Conservation (phyloP, 2,329 filamentous ascomycete genomes). For the Curvularia spicifera region DNA sequence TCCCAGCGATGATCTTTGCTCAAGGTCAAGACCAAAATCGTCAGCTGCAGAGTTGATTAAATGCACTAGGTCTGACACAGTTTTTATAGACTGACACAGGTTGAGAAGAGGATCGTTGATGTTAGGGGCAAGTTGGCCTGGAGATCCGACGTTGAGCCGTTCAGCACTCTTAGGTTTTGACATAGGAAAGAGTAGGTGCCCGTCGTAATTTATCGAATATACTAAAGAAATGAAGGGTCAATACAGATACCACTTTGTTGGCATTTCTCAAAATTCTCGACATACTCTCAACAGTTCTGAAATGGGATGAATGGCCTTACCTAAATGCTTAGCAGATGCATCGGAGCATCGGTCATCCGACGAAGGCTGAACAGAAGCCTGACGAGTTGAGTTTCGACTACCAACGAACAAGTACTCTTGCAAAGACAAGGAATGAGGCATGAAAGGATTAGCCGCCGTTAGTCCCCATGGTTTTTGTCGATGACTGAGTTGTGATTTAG, state of each 20-base stretch:
- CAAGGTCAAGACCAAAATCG: constrained; percentile 45
- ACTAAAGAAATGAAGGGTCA: not conserved
- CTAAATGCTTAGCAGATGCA: constrained; percentile 45
- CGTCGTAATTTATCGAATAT: constrained; percentile 15
- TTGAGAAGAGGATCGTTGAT: constrained; percentile 39
- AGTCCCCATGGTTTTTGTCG: constrained; percentile 15
- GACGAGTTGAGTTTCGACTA: constrained; percentile 10
- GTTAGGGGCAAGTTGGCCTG: constrained; percentile 36
- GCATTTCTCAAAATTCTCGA: constrained; percentile 25
- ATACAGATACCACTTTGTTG: constrained; percentile 12
- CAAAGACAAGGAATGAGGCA: constrained; percentile 15
- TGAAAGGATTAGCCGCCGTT: constrained; percentile 25
- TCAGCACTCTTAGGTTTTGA: constrained; percentile 30
- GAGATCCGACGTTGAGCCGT: constrained; percentile 34
- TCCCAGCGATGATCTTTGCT: constrained; percentile 24
- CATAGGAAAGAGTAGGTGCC: constrained; percentile 17
- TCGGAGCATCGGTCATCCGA: constrained; percentile 33
- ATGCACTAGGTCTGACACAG: constrained; percentile 45
- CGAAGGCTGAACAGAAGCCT: constrained; percentile 24
- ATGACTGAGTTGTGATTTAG: constrained; percentile 6
- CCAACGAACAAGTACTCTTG: constrained; percentile 1
- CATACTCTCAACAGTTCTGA: constrained; percentile 20
- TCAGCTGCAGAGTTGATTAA: constrained; percentile 48
- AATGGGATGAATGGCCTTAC: constrained; percentile 39
- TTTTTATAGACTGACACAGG: constrained; percentile 34